phyloP scores from a whole-genome alignment of 2,329 filamentous ascomycete genomes.

The Xylaria sp. region DNA sequence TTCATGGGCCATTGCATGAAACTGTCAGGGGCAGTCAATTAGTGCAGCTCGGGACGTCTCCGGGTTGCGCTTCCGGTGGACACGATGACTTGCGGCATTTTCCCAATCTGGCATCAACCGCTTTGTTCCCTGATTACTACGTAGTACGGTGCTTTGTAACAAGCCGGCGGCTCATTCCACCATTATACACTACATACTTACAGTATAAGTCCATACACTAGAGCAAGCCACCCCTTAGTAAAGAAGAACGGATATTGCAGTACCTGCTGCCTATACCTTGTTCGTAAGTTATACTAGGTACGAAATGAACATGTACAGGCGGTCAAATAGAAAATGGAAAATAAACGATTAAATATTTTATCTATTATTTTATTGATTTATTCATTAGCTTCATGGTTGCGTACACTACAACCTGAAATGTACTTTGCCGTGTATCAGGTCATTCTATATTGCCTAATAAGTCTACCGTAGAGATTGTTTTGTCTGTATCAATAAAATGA shows the following conservation, averaged over 20 bases:
- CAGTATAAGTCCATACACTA: slow-evolving; percentile 13
- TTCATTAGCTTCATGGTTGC: background rate
- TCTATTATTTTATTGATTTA: slow-evolving; percentile 4
- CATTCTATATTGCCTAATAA: no score
- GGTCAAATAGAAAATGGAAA: slow-evolving; percentile 1
- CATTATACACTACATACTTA: background rate
- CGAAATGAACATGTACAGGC: background rate
- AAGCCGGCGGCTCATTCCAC: slow-evolving; percentile 6
- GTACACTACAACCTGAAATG: background rate
- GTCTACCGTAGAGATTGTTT: background rate
- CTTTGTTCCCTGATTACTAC: slow-evolving; percentile 25
- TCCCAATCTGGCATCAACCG: slow-evolving; percentile 1
- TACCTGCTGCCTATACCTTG: background rate
- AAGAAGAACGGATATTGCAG: slow-evolving; percentile 17
- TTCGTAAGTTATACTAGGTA: background rate
- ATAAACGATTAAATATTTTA: background rate
- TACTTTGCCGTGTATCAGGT: background rate
- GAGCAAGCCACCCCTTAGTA: slow-evolving; percentile 24
- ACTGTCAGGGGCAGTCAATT: slow-evolving; percentile 24
- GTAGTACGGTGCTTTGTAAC: background rate
- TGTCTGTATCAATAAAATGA: background rate
- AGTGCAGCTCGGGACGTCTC: slow-evolving; percentile 1
- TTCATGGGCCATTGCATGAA: slow-evolving; percentile 12
- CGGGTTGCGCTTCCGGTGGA: slow-evolving; percentile 26
- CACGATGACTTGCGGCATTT: slow-evolving; percentile 30